Evolutionary conservation across 2,329 filamentous ascomycete species (phyloP).

Genomic region (Teratosphaeria nubilosa): DNA sequence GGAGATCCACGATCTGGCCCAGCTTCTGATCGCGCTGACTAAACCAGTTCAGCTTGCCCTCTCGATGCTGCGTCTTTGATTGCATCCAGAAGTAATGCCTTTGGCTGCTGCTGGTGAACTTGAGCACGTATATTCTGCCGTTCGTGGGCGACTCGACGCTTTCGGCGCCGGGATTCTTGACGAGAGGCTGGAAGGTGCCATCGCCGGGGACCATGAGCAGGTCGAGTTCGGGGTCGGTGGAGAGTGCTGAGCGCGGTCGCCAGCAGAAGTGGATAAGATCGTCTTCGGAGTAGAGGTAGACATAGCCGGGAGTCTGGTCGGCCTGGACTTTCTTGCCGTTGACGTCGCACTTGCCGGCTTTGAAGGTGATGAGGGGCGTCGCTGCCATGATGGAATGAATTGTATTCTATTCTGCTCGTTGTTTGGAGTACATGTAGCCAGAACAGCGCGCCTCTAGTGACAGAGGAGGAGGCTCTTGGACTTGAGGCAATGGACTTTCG

Average conservation of each 20-base stretch:
- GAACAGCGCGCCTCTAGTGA: too few relatives aligned
- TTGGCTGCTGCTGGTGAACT: conserved; percentile 85
- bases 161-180: conserved; percentile 34
- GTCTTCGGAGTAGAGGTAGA: conserved; percentile 90
- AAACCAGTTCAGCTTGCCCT: conserved; percentile 64
- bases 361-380: conserved; percentile 84
- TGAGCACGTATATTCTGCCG: conserved; percentile 85
- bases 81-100: conserved; percentile 95
- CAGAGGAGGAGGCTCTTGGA: background rate
- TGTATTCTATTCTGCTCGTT: too few relatives aligned
- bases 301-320: conserved; percentile 64
- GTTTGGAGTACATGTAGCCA: too few relatives aligned
- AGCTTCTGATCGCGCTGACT: conserved; percentile 79
- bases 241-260: conserved; percentile 64
- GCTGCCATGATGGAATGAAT: conserved; percentile 72
- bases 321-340: conserved; percentile 58
- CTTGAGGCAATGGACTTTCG: background rate
- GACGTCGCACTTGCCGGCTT: conserved; percentile 74
- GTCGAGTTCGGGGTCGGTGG: conserved; percentile 71
- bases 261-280: conserved; percentile 96
- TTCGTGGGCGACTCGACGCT: conserved; percentile 59
- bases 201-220: conserved; percentile 90
- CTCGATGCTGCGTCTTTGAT: conserved; percentile 68
- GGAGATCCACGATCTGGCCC: conserved; percentile 71
- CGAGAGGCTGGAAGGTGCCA: conserved; percentile 63